A percentile compares a stretch with the other conserved stretches of the same genome.
phyloP scores from a whole-genome alignment of 2,329 filamentous ascomycete species.

The Fusarium sp. region DNA sequence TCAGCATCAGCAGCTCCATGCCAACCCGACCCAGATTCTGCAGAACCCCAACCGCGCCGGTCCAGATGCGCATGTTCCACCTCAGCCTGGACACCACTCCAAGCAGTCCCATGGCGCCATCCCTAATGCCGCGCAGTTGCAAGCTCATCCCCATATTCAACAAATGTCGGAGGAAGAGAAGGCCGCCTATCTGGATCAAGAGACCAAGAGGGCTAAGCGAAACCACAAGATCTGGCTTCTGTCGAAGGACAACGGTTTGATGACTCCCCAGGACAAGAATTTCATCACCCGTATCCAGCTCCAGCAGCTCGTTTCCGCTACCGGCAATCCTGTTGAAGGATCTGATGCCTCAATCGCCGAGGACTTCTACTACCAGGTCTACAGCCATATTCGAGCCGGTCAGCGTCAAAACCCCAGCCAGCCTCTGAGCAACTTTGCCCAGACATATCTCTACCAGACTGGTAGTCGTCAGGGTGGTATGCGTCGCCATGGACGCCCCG shows the following conservation, averaged over 20 bases:
- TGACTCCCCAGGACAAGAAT: constrained; percentile 99
- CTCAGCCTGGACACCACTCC: constrained; percentile 49
- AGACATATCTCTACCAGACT: constrained; percentile 97
- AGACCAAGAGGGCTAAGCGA: constrained; percentile 93
- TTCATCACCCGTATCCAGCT: constrained; percentile 98
- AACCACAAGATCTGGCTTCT: constrained; percentile 98
- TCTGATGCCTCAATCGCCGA: constrained; percentile 84
- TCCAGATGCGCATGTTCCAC: constrained; percentile 54
- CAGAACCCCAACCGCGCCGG: constrained; percentile 78
- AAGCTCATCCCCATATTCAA: constrained; percentile 60
- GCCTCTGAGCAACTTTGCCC: constrained; percentile 93
- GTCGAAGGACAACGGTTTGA: constrained; percentile 93
- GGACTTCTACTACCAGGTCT: constrained; percentile 99
- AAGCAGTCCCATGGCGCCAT: constrained; percentile 63
- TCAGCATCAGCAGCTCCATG: constrained; percentile 51
- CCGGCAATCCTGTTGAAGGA: constrained; percentile 84
- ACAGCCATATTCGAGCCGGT: constrained; percentile 90
- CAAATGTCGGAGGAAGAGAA: constrained; percentile 86
- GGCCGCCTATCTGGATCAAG: constrained; percentile 83
- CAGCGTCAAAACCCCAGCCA: constrained; percentile 92
- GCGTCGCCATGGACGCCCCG: constrained; percentile 80
- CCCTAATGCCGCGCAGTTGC: constrained; percentile 45
- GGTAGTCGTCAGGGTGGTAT: constrained; percentile 81
- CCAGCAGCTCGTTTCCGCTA: constrained; percentile 93
- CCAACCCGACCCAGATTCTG: constrained; percentile 76